Percentiles rank a stretch among this genome's conserved stretches.
phyloP scores from a whole-genome alignment of 2,329 filamentous ascomycete species.

The Clonostachys chloroleuca region DNA sequence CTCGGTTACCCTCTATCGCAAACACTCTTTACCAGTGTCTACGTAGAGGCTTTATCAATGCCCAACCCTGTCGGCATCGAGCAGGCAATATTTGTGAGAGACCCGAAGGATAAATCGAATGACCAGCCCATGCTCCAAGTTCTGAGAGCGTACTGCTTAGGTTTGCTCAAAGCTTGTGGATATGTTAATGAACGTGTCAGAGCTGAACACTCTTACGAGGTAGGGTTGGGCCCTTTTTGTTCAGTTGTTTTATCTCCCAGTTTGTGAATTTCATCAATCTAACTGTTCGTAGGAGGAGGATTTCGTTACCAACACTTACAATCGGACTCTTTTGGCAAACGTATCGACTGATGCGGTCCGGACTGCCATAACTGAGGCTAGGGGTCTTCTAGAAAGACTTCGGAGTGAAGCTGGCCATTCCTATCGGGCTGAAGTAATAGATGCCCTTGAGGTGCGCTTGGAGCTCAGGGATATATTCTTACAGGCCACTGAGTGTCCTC shows the following conservation, averaged over 20 bases:
- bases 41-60: slow-evolving; percentile 79
- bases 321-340: slow-evolving; percentile 67
- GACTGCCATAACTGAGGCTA: slow-evolving; percentile 47
- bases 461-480: slow-evolving; percentile 63
- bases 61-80: slow-evolving; percentile 60
- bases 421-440: slow-evolving; percentile 22
- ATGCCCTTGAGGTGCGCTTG: slow-evolving; percentile 62
- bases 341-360: slow-evolving; percentile 55
- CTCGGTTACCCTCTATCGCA: slow-evolving; percentile 93
- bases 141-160: slow-evolving; percentile 81
- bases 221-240: slow-evolving; percentile 21
- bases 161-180: slow-evolving; percentile 76
- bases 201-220: slow-evolving; percentile 88
- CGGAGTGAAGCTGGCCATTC: slow-evolving; percentile 22
- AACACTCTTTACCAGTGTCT: slow-evolving; percentile 87
- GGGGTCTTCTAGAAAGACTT: slow-evolving; percentile 41
- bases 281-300: slow-evolving; percentile 71
- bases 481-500: slow-evolving; percentile 42
- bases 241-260: not conserved
- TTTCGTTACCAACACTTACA: slow-evolving; percentile 89
- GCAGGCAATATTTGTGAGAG: slow-evolving; percentile 57
- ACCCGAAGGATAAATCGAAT: slow-evolving; percentile 16
- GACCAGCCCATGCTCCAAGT: slow-evolving; percentile 53
- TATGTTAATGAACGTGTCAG: slow-evolving; percentile 74
- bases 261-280: not conserved